Percentiles rank a stretch among this genome's conserved stretches.
Conservation (phyloP, 2,329 filamentous ascomycete genomes). For the Rhynchosporium secalis region DNA sequence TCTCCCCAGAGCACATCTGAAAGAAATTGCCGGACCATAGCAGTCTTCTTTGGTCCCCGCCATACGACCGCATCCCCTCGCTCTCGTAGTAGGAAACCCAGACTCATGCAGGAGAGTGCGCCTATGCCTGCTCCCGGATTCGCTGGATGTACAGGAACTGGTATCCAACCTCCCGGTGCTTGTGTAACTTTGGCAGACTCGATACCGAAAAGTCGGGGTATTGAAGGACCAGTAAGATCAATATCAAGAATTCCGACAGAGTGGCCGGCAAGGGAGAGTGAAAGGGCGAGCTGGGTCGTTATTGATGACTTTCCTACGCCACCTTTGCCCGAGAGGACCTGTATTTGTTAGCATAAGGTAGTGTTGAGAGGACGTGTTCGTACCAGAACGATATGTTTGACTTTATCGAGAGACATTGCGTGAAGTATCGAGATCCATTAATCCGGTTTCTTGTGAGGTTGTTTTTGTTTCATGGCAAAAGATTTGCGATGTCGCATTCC, state of each 20-base stretch:
- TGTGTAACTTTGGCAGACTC: slow-evolving; percentile 89
- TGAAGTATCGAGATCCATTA: slow-evolving; percentile 10
- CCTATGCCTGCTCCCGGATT: slow-evolving; percentile 55
- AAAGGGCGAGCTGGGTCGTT: slow-evolving; percentile 93
- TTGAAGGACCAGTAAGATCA: slow-evolving; percentile 93
- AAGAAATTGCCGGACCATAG: slow-evolving; percentile 96
- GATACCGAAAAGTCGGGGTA: slow-evolving; percentile 90
- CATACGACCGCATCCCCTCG: slow-evolving; percentile 93
- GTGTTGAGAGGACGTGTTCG: slow-evolving; percentile 24
- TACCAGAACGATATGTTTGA: slow-evolving; percentile 78
- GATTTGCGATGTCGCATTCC: slow-evolving; percentile 2
- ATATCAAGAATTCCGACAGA: slow-evolving; percentile 95
- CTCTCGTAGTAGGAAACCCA: slow-evolving; percentile 83
- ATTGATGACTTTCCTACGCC: slow-evolving; percentile 97
- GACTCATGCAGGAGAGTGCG: slow-evolving; percentile 79
- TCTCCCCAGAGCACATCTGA: slow-evolving; percentile 86
- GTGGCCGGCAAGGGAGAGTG: slow-evolving; percentile 79
- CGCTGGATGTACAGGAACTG: slow-evolving; percentile 76
- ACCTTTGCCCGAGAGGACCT: slow-evolving; percentile 90
- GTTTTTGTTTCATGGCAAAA: slow-evolving; percentile 27
- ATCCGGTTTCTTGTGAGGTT: slow-evolving; percentile 11
- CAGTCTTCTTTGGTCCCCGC: slow-evolving; percentile 97
- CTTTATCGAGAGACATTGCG: slow-evolving; percentile 65
- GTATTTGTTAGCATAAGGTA: slow-evolving; percentile 23
- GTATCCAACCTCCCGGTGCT: slow-evolving; percentile 88